phyloP scores from a whole-genome alignment of 1,139 yeast genomes.

The Arxiozyma slooffiae region DNA sequence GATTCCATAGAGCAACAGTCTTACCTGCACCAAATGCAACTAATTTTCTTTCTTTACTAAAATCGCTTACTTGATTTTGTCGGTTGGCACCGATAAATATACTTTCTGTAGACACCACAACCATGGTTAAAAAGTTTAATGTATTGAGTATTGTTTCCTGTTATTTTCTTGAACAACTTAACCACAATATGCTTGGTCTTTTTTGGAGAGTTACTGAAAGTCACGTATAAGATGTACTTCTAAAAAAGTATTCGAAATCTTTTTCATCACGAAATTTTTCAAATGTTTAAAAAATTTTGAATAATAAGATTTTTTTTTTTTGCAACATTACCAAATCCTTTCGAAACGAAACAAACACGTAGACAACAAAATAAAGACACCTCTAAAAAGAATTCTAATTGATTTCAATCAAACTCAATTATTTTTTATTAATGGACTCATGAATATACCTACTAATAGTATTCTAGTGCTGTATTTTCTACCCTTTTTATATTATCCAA shows the following conservation, averaged over 20 bases:
- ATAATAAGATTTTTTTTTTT: too few relatives aligned
- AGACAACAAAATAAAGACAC: neutral
- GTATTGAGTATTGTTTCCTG: neutral
- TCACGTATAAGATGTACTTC: neutral
- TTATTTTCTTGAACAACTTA: neutral
- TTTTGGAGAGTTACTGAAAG: too few relatives aligned
- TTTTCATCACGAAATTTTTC: neutral
- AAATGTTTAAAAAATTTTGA: neutral
- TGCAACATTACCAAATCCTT: too few relatives aligned
- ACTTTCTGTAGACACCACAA: slow-evolving; percentile 36
- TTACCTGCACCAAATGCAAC: slow-evolving; percentile 73
- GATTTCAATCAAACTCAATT: neutral
- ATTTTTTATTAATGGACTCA: too few relatives aligned
- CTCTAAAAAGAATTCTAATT: too few relatives aligned
- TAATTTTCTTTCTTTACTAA: slow-evolving; percentile 32
- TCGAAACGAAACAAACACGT: neutral
- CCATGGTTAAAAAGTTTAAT: neutral
- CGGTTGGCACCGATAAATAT: slow-evolving; percentile 72
- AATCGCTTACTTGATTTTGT: slow-evolving; percentile 60
- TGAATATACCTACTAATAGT: too few relatives aligned
- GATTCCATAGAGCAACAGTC: slow-evolving; percentile 68
- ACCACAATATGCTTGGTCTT: neutral
- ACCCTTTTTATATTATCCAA: neutral
- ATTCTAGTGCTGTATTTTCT: neutral
- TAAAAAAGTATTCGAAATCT: neutral